A percentile compares a stretch with the other conserved stretches of the same genome.
phyloP scores from a whole-genome alignment of 192 early-diverging fungal genomes.

The Entomortierella lignicola region DNA sequence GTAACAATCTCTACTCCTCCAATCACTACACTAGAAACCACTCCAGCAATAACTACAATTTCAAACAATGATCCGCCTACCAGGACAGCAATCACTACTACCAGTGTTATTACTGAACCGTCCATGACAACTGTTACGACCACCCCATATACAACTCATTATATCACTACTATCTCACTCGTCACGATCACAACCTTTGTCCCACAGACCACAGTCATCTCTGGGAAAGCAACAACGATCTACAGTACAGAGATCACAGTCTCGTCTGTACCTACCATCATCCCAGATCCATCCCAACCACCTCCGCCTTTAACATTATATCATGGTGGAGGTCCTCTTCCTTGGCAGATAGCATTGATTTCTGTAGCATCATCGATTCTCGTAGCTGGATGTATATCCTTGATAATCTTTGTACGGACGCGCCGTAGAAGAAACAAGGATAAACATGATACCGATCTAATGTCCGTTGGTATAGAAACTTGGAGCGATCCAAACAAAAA shows the following conservation, averaged over 20 bases:
- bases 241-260: slow-evolving; percentile 10
- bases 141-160: slow-evolving; percentile 32
- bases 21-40: not conserved
- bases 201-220: slow-evolving; percentile 27
- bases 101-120: not conserved
- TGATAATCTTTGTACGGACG: slow-evolving; percentile 10
- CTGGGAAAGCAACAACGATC: slow-evolving; percentile 14
- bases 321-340: not conserved
- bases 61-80: not conserved
- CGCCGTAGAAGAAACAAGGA: slow-evolving; percentile 6
- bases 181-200: slow-evolving; percentile 27
- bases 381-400: not conserved
- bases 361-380: slow-evolving; percentile 9
- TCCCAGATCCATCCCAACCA: slow-evolving; percentile 29
- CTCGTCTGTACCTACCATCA: slow-evolving; percentile 9
- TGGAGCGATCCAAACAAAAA: slow-evolving; percentile 8
- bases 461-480: slow-evolving; percentile 6
- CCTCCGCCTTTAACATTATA: not conserved
- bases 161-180: slow-evolving; percentile 27
- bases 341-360: slow-evolving; percentile 26
- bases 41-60: not conserved
- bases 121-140: not conserved
- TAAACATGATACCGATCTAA: not conserved
- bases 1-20: not conserved
- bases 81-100: slow-evolving; percentile 9